A percentile compares a stretch with the other conserved stretches of the same genome.
These are phyloP conservation scores for Fusarium palustre DNA, from an alignment of 2,329 filamentous ascomycete genomes.

Conservation along the genomic window DNA sequence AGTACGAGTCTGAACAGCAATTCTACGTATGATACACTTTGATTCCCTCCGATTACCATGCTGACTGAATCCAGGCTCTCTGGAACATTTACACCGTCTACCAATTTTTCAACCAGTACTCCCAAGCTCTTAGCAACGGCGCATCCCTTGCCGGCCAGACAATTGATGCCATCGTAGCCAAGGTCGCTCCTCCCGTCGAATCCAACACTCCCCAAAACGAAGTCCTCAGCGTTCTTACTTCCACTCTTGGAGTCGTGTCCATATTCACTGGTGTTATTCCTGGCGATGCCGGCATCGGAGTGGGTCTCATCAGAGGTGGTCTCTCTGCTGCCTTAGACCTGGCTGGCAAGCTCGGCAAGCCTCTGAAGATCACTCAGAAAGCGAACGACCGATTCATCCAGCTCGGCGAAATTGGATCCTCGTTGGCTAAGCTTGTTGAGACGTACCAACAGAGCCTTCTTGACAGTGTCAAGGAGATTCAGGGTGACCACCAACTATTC, in stretches of 20 bases:
- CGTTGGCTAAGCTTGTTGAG: conserved; percentile 12
- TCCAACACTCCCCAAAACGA: neutral
- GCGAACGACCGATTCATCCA: conserved; percentile 10
- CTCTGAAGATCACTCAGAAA: conserved; percentile 6
- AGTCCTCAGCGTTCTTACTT: conserved; percentile 1
- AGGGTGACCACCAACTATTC: conserved; percentile 10
- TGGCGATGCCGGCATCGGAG: neutral
- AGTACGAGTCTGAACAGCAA: conserved; percentile 27
- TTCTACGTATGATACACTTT: neutral
- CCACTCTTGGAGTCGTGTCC: conserved; percentile 5
- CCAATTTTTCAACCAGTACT: conserved; percentile 33
- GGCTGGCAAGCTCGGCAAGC: conserved; percentile 16
- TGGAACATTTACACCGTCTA: conserved; percentile 33
- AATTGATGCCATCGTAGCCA: conserved; percentile 15
- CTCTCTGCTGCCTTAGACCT: conserved; percentile 7
- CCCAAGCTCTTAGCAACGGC: conserved; percentile 17
- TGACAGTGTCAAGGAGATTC: conserved; percentile 21
- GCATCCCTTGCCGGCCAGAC: conserved; percentile 27
- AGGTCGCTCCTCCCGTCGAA: conserved; percentile 24
- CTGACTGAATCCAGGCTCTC: neutral
- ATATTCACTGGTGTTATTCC: conserved; percentile 12
- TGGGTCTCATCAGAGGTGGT: conserved; percentile 9
- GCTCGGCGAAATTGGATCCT: conserved; percentile 11
- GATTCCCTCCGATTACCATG: accelerated
- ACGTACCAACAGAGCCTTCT: conserved; percentile 18